Evolutionary conservation across 768 basidiomycete species (phyloP), one percentile per base, ranked within the genome.

Genomic region (Serendipita sp.): DNA sequence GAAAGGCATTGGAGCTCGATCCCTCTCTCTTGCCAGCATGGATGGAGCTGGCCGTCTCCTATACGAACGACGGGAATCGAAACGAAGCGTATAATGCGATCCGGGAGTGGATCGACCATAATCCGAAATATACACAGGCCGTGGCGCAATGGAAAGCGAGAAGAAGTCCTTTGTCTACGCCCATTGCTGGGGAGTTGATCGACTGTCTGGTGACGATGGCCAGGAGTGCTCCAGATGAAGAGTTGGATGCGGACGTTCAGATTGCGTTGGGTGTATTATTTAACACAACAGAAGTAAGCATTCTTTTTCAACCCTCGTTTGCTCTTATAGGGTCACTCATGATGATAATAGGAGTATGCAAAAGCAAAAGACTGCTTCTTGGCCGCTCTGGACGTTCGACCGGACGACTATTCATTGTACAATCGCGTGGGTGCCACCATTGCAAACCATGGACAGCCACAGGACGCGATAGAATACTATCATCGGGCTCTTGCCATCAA

Each of bases 291-390:
- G 95, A 96, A 78, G 91, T 90, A 65, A 26, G 75, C 67, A 3
- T 42, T 51, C 44, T 44, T 43, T 4, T 41, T 3, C 43, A 31
- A 26, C 13, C 26, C 22, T 16, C 16, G 48, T 34, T 28, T 34
- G 44, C 48, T 26, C 63, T 61, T 67, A 20, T 16, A 11, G 13
- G 24, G 13, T 17, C 26, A 50, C 17, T 50, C 58, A 66, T n/a
- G 20, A 43, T 2, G 62, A 7, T 41, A 64, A 9, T 65, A 93
- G 90, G 94, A 97, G 48, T 98, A 90, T 68, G 78, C 75, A 22
- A 94, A 92, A 71, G 92, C 95, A 0, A 84, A 86, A 64, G 96
- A 99, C 71, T 99, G 96, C 75, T 97, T 99, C 75, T 78, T 78
- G 53, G 80, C 94, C 0, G 96, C 96, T 1, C 74, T 98, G 64